phyloP scores from a whole-genome alignment of 1,284 basidiomycete species.

The Psilocybe mexicana region DNA sequence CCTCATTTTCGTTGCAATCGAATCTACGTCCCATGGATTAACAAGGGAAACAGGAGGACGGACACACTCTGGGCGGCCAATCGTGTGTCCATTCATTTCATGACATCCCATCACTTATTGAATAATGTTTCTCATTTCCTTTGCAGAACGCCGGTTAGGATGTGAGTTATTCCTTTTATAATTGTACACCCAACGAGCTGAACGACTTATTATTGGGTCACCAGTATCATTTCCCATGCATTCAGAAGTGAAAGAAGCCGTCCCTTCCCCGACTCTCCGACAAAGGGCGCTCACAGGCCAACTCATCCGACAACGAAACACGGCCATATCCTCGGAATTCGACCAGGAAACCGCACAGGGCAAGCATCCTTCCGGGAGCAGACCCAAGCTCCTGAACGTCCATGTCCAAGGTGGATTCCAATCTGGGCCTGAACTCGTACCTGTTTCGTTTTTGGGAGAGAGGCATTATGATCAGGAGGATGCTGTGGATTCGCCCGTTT shows the following conservation, averaged over 20 bases:
- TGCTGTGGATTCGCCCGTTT: conserved; percentile 10
- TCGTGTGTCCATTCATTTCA: neutral
- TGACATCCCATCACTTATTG: neutral
- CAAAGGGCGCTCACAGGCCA: neutral
- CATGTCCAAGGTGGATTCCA: neutral
- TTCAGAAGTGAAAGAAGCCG: neutral
- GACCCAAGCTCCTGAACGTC: conserved; percentile 1
- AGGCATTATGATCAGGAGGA: neutral
- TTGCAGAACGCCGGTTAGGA: neutral
- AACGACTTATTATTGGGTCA: neutral
- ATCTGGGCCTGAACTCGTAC: conserved; percentile 1
- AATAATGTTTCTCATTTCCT: neutral
- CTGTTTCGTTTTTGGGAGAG: neutral
- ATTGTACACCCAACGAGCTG: neutral
- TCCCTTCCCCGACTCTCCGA: neutral
- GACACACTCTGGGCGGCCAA: neutral
- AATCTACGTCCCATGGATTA: conserved; percentile 46
- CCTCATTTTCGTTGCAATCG: conserved; percentile 45
- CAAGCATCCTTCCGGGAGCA: neutral
- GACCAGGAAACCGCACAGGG: neutral
- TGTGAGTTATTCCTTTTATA: conserved; percentile 1
- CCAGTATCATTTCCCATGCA: neutral
- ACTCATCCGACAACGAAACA: neutral
- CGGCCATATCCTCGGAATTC: neutral
- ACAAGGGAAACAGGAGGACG: conserved; percentile 37